Evolutionary conservation across 805 yeast genomes (phyloP), one percentile per base, ranked within the genome.

Genomic region (Saturnispora sanitii): DNA sequence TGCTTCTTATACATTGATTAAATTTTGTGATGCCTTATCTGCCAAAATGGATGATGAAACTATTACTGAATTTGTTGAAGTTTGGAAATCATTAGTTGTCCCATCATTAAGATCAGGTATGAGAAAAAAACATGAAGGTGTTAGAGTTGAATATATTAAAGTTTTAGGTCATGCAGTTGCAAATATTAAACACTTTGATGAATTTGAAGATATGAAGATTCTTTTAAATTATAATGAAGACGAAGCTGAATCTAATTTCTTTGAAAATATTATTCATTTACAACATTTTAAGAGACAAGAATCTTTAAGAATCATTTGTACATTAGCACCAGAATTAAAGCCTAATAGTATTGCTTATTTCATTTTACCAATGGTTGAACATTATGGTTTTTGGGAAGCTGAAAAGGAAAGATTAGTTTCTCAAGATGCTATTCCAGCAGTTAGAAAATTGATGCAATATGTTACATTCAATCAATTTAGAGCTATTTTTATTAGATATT

Each of bases 231-330:
- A 71, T 38, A 79, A 79, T 32, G 94, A 84, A 50, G 80, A 79
- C 30, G 94, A 86, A 50, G 90, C 79, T 28, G 96, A 87, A 51
- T 82, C 86, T 4, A 79, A 85, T 58, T 57, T 59, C 37, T 61
- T 61, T 52, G 51, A 50, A 37, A 86, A 87, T 51, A 68, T 92
- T 36, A 71, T 70, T 45, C 96, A 90, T 57, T 77, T 90, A 28
- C 98, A 90, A 62, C 52, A 81, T 8, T 86, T 81, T 53, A 75
- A 94, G 62, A 80, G 96, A 51, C 87, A 82, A 57, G 71, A 87
- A 51, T 95, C 97, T 0, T 68, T 90, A 18, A 71, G 76, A 51
- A 70, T 82, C 44, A 60, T 88, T 22, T 69, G 70, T 9, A 76
- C 67, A 4, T 29, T 47, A 8, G 51, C 68, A 33, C 71, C 75